Conservation (phyloP, 371 early-diverging fungal genomes). For the Circinella umbellata region DNA sequence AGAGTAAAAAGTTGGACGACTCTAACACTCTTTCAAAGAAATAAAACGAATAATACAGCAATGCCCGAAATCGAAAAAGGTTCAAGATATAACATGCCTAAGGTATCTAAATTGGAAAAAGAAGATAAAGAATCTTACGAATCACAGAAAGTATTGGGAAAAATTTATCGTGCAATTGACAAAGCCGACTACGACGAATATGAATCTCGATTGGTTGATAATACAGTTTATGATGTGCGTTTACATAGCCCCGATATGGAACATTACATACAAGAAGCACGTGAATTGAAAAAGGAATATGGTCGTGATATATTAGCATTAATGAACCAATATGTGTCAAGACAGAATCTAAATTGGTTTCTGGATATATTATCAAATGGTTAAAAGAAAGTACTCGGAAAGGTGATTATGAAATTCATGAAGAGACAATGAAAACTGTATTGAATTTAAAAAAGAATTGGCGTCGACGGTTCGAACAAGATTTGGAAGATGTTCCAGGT, state of each 20-base stretch:
- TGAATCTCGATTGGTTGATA: conserved; percentile 23
- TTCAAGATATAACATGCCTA: too few species aligned
- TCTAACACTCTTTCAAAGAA: too few species aligned
- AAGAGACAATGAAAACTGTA: conserved; percentile 48
- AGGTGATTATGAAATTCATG: conserved; percentile 50
- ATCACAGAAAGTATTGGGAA: conserved; percentile 67
- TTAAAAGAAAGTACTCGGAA: conserved; percentile 39
- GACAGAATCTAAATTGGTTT: conserved; percentile 55
- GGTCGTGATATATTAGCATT: conserved; percentile 57
- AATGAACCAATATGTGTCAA: conserved; percentile 71
- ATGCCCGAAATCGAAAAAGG: too few species aligned
- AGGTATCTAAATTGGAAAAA: too few species aligned
- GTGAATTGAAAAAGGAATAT: conserved; percentile 43
- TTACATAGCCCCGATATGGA: conserved; percentile 61
- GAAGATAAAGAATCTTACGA: conserved; percentile 55
- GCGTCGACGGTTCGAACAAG: conserved; percentile 43
- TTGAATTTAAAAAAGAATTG: conserved; percentile 29
- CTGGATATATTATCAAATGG: conserved; percentile 52
- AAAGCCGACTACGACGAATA: conserved; percentile 45
- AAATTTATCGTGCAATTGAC: conserved; percentile 63
- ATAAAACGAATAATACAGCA: too few species aligned
- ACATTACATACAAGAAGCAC: conserved; percentile 59
- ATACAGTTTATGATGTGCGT: conserved; percentile 46
- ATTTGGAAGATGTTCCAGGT: neutral
- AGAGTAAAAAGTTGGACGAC: too few species aligned